Base-by-base conservation (phyloP, 176 grass and related monocot genomes). In the Phoenix dactylifera region DNA sequence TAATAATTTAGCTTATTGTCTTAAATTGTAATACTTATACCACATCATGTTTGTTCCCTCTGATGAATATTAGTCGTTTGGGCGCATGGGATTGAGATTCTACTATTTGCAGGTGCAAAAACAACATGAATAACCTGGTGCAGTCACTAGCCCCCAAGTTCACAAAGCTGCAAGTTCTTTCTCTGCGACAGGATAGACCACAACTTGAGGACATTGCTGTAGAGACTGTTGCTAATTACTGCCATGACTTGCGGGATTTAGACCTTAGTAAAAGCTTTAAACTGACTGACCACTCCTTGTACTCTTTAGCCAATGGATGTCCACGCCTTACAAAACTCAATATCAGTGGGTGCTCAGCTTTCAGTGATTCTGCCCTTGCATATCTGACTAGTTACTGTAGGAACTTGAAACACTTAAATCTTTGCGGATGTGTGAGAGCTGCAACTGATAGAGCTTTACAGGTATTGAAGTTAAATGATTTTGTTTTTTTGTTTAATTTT, bases 191-290 rank as follows among this genome's bases (percentile, higher is more conserved):
- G 64, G 87, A 81, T 55, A 82, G 69, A 69, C 62, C 90, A 69
- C 90, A 89, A 64, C 82, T 95, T 52, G 86, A 95, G 76, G 89
- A 95, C 68, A 79, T 4, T 61, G 89, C 81, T 9, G 85, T 95
- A 18, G 85, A 95, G 72, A 68, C 73, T 15, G 64, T 95, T 52
- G 64, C 89, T 19, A 80, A 82, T 53, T 39, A 77, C 52, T 95
- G 85, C 26, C 85, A 85, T 26, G 89, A 95, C 59, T 51, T 89
- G 23, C 58, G 70, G 0, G 85, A 88, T 71, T 64, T 95, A 55
- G 89, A 85, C 73, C 89, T 95, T 56, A 88, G 84, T 76, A 79
- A 85, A 82, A 95, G 89, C 65, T 80, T 82, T 63, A 75, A 67
- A 54, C 81, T 95, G 2, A 89, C 81, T 4, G 85, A 95, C 58